These are phyloP conservation scores for Fusarium sp. DNA, from an alignment of 2,329 filamentous ascomycete species.

Conservation along the genomic window DNA sequence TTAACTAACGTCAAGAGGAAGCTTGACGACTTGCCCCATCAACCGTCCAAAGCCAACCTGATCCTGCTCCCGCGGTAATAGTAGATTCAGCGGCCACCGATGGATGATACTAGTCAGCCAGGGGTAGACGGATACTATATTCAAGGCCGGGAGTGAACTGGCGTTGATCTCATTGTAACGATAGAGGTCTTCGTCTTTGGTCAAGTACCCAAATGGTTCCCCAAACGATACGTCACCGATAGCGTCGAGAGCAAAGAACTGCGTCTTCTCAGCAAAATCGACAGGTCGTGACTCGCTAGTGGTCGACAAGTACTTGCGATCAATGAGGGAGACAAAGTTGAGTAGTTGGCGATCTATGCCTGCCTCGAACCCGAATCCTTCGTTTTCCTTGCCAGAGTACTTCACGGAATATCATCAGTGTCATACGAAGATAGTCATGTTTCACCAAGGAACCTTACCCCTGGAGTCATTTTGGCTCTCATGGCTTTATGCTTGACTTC, in stretches of 20 bases:
- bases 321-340: constrained; percentile 62
- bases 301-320: constrained; percentile 63
- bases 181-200: constrained; percentile 64
- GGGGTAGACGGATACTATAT: constrained; percentile 56
- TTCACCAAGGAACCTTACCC: constrained; percentile 52
- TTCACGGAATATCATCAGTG: constrained; percentile 39
- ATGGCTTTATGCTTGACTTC: constrained; percentile 62
- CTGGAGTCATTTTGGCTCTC: constrained; percentile 62
- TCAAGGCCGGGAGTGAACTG: constrained; percentile 58
- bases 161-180: constrained; percentile 62
- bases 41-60: constrained; percentile 58
- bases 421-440: neutral
- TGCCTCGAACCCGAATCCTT: constrained; percentile 59
- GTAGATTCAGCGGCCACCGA: constrained; percentile 55
- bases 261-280: constrained; percentile 66
- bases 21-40: constrained; percentile 54
- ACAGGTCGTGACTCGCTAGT: constrained; percentile 55
- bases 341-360: constrained; percentile 59
- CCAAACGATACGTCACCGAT: constrained; percentile 69
- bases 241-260: constrained; percentile 69
- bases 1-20: accelerated
- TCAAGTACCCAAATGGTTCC: constrained; percentile 66
- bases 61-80: constrained; percentile 57
- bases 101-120: constrained; percentile 55
- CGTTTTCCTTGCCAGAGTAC: constrained; percentile 68